A percentile compares a stretch with the other conserved stretches of the same genome.
Evolutionary conservation across 1,139 yeast species (phyloP).

Genomic region (Candida sp.): DNA sequence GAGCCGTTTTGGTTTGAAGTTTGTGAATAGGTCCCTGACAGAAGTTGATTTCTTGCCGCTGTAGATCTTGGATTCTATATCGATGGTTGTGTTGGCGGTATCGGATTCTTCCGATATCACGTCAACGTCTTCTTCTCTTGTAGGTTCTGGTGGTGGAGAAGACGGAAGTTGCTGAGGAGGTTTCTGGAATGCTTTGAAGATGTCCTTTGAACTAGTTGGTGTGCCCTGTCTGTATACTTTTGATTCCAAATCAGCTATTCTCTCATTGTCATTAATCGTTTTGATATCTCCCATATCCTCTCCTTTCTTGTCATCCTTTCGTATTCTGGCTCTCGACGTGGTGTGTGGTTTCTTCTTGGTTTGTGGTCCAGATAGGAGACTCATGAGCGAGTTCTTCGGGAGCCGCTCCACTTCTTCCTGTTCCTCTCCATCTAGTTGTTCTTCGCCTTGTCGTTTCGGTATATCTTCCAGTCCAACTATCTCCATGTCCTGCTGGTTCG

Average conservation of each 20-base stretch:
- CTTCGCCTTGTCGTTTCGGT: neutral
- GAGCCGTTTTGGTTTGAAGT: constrained; percentile 9
- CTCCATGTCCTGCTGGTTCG: neutral
- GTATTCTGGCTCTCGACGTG: neutral
- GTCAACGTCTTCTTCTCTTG: neutral
- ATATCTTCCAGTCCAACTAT: constrained; percentile 12
- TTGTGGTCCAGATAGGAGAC: constrained; percentile 15
- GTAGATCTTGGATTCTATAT: constrained; percentile 37
- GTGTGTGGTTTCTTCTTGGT: constrained; percentile 3
- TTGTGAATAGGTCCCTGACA: constrained; percentile 22
- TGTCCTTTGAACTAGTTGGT: neutral
- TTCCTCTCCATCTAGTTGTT: constrained; percentile 18
- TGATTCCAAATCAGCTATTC: neutral
- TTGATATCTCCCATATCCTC: neutral
- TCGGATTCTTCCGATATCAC: constrained; percentile 3
- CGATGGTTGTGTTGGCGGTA: constrained; percentile 14
- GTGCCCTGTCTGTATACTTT: neutral
- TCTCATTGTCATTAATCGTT: neutral
- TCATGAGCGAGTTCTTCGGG: constrained; percentile 2
- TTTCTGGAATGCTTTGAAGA: neutral
- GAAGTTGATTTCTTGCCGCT: constrained; percentile 25
- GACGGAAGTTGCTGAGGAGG: neutral
- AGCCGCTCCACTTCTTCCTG: constrained; percentile 17
- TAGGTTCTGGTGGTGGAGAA: neutral
- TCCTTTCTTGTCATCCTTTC: neutral